Evolutionary conservation across 1,139 yeast species (phyloP).

Genomic region (Protomyces inundatus): DNA sequence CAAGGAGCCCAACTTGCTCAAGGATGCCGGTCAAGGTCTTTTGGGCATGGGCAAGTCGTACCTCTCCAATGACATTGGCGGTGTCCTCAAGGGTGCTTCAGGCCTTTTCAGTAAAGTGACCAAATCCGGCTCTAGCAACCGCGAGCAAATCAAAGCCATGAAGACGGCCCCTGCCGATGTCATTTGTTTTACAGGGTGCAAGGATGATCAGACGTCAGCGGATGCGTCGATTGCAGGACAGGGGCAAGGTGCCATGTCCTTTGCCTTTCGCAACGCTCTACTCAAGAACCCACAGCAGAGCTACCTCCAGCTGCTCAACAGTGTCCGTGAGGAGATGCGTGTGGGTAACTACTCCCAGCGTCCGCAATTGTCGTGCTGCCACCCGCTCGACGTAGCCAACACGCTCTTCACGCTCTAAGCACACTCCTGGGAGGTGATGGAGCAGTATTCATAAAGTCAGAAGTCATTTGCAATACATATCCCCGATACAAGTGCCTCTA

Average conservation of each 20-base stretch:
- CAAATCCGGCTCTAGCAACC: constrained; percentile 40
- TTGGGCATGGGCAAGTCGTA: constrained; percentile 66
- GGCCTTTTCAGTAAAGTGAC: constrained; percentile 51
- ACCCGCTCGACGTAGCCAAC: constrained; percentile 45
- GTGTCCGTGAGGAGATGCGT: constrained; percentile 58
- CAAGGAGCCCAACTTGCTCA: constrained; percentile 81
- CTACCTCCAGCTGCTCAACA: constrained; percentile 70
- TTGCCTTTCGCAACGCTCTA: constrained; percentile 74
- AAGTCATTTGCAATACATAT: too few relatives aligned
- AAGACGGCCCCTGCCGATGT: constrained; percentile 89
- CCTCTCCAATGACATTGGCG: constrained; percentile 62
- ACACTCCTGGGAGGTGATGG: too few relatives aligned
- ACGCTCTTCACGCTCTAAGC: constrained; percentile 17
- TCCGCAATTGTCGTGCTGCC: constrained; percentile 27
- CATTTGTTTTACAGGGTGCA: constrained; percentile 65
- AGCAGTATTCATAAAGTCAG: too few relatives aligned
- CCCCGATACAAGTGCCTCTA: too few relatives aligned
- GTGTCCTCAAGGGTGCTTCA: constrained; percentile 48
- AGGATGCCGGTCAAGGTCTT: constrained; percentile 78
- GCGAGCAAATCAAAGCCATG: constrained; percentile 47
- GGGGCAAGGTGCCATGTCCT: constrained; percentile 92
- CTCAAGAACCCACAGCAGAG: constrained; percentile 64
- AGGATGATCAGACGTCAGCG: constrained; percentile 22
- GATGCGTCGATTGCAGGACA: constrained; percentile 32
- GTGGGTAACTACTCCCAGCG: constrained; percentile 23